Conservation (phyloP, 768 basidiomycete species). For the Boletellus ananas region DNA sequence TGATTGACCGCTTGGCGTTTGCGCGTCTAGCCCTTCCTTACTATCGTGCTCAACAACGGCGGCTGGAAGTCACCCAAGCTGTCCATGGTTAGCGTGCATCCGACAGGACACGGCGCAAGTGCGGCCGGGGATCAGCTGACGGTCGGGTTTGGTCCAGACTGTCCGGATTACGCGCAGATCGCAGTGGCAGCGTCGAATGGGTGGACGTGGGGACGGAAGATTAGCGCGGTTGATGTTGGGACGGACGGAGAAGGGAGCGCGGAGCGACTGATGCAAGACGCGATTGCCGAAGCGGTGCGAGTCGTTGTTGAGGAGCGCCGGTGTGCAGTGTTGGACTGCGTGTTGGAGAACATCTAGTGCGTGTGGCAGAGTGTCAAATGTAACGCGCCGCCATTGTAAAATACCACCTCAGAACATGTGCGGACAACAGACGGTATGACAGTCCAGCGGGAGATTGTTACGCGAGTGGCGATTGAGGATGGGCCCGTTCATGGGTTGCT, state of each 20-base stretch:
- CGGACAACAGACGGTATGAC: too few relatives aligned
- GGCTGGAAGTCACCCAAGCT: constrained; percentile 65
- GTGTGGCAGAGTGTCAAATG: too few relatives aligned
- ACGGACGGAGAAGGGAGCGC: constrained; percentile 21
- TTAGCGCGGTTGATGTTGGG: constrained; percentile 25
- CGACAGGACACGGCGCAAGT: constrained; percentile 49
- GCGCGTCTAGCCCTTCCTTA: constrained; percentile 56
- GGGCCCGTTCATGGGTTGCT: too few relatives aligned
- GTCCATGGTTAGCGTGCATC: constrained; percentile 65
- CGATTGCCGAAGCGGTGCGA: constrained; percentile 47
- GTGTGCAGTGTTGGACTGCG: constrained; percentile 64
- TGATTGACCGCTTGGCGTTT: too few relatives aligned
- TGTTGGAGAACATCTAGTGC: constrained; percentile 41
- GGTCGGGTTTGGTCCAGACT: constrained; percentile 60
- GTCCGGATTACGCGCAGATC: constrained; percentile 58
- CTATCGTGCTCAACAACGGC: constrained; percentile 68
- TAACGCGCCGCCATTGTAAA: too few relatives aligned
- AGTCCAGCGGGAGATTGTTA: too few relatives aligned
- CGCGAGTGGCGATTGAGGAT: too few relatives aligned
- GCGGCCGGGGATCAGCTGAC: constrained; percentile 47
- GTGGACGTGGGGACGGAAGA: constrained; percentile 55
- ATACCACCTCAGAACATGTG: too few relatives aligned
- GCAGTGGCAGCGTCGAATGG: constrained; percentile 67
- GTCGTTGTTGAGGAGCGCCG: constrained; percentile 55
- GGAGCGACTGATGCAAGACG: constrained; percentile 27